phyloP scores from a whole-genome alignment of 179 eudicot genomes.

The Sideroxylon spinosum region DNA sequence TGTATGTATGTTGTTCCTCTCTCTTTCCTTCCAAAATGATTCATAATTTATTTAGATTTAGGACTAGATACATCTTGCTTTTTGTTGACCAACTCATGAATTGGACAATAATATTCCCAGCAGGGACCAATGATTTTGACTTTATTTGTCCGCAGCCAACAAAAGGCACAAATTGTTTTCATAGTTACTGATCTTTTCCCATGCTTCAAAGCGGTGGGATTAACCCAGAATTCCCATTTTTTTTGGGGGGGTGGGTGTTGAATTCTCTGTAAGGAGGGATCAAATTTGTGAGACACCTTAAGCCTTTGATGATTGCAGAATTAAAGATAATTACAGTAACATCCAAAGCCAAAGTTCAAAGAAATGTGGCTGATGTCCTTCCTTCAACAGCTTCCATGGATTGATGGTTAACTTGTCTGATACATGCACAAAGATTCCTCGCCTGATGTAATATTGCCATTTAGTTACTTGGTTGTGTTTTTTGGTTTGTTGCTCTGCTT shows the following conservation, averaged over 20 bases:
- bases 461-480: too few species aligned
- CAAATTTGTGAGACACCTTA: background rate
- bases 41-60: background rate
- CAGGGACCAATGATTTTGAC: background rate
- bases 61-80: background rate
- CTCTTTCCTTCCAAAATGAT: background rate
- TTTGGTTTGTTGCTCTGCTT: background rate
- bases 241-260: background rate
- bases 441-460: background rate
- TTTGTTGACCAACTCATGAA: background rate
- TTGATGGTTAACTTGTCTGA: background rate
- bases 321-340: too few species aligned
- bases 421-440: background rate
- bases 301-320: background rate
- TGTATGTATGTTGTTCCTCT: too few species aligned
- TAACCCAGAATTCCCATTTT: background rate
- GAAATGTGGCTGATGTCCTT: background rate
- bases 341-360: background rate
- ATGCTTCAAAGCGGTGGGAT: background rate
- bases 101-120: background rate
- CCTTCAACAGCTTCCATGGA: conserved; percentile 5
- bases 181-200: background rate
- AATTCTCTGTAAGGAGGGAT: background rate
- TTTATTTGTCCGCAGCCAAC: background rate
- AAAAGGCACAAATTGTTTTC: background rate